A percentile compares a stretch with the other conserved stretches of the same genome.
Conservation (phyloP, 106 monocot species). For the Allium cepa region DNA sequence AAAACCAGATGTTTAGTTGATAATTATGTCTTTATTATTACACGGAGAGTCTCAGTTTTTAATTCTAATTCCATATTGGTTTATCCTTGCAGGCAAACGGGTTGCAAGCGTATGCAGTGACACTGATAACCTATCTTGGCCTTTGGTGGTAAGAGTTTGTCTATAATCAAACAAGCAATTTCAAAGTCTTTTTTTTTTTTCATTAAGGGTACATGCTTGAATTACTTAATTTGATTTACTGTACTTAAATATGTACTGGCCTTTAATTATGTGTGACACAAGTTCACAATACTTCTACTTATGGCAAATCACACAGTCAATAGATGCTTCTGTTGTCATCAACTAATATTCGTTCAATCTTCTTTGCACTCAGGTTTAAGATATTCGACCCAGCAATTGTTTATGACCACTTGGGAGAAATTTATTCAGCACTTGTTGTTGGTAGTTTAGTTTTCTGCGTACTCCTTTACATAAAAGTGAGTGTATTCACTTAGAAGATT, state of each 20-base stretch:
- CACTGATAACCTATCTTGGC: slow-evolving; percentile 68
- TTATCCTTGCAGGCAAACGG: slow-evolving; percentile 83
- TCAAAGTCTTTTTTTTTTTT: neutral
- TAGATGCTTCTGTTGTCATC: neutral
- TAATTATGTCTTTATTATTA: too few species aligned
- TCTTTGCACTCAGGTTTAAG: slow-evolving; percentile 50
- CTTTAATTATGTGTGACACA: neutral
- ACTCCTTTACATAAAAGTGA: slow-evolving; percentile 83
- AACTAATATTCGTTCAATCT: neutral
- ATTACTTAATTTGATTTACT: too few species aligned
- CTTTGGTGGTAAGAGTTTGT: slow-evolving; percentile 75
- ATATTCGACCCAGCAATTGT: slow-evolving; percentile 84
- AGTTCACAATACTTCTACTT: neutral
- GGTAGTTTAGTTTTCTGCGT: slow-evolving; percentile 93
- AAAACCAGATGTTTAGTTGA: too few species aligned
- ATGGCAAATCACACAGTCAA: neutral
- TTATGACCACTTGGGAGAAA: slow-evolving; percentile 96
- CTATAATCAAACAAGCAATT: neutral
- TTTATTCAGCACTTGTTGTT: slow-evolving; percentile 69
- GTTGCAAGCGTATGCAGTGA: slow-evolving; percentile 87
- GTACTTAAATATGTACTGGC: too few species aligned
- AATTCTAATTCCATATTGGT: too few species aligned
- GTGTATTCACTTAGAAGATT: slow-evolving; percentile 1
- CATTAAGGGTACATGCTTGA: neutral
- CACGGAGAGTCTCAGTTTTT: too few species aligned